These are phyloP conservation scores for Aspergillus aculeatus DNA, from an alignment of 2,329 filamentous ascomycete species.

Conservation along the genomic window DNA sequence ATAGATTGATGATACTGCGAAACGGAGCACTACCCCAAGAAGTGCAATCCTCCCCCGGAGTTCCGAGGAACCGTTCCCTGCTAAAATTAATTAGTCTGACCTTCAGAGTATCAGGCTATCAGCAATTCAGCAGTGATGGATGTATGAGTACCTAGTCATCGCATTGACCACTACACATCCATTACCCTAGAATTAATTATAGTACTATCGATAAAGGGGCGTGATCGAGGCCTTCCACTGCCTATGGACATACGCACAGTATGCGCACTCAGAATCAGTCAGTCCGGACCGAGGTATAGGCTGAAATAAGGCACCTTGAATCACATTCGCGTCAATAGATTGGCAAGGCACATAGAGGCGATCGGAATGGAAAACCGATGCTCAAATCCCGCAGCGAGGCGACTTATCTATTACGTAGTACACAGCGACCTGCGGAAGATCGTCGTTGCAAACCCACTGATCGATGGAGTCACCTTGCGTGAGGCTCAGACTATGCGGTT, in stretches of 20 bases:
- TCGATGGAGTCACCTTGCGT: constrained; percentile 3
- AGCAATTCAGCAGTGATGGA: not conserved
- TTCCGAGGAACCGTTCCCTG: not conserved
- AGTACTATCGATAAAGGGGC: not conserved
- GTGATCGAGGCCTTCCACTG: not conserved
- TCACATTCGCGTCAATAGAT: not conserved
- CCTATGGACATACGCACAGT: not conserved
- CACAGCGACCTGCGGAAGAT: not conserved
- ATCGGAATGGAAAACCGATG: constrained; percentile 2
- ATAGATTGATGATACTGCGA: too few species aligned
- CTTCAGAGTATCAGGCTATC: not conserved
- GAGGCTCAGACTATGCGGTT: not conserved
- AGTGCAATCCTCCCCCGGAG: not conserved
- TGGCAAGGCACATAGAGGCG: not conserved
- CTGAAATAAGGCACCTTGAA: not conserved
- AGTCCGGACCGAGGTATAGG: not conserved
- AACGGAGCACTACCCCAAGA: not conserved
- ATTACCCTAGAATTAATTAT: not conserved
- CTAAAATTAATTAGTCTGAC: not conserved
- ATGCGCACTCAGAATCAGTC: too few species aligned
- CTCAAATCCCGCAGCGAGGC: not conserved
- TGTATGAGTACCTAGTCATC: not conserved
- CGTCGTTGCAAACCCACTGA: constrained; percentile 1
- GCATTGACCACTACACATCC: not conserved
- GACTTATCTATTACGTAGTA: constrained; percentile 8